Percentiles rank a stretch among this genome's conserved stretches.
Conservation (phyloP, 495 filamentous ascomycete species). For the Terfezia claveryi region DNA sequence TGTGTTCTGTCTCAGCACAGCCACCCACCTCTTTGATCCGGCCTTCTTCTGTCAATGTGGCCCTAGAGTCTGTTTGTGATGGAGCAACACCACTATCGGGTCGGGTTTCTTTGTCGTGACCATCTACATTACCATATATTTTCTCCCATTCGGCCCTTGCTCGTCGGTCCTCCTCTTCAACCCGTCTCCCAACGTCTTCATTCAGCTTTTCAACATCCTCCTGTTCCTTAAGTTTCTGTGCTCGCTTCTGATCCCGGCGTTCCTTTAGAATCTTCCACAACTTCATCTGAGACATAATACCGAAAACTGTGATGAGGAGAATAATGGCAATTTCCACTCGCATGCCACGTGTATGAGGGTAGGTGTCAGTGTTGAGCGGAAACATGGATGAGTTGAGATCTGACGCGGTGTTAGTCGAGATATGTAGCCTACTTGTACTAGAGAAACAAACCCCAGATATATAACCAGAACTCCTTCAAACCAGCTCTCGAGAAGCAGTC, state of each 20-base stretch:
- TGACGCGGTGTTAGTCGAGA: slow-evolving; percentile 11
- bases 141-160: slow-evolving; percentile 66
- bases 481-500: slow-evolving; percentile 82
- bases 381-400: slow-evolving; percentile 60
- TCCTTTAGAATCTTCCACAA: slow-evolving; percentile 76
- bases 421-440: slow-evolving; percentile 5
- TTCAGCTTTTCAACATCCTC: slow-evolving; percentile 46
- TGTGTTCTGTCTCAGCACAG: neutral
- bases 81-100: slow-evolving; percentile 1
- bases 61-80: neutral
- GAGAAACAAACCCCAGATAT: slow-evolving; percentile 51
- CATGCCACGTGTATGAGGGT: slow-evolving; percentile 72
- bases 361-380: slow-evolving; percentile 49
- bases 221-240: slow-evolving; percentile 32
- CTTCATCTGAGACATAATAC: slow-evolving; percentile 63
- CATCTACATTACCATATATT: slow-evolving; percentile 37
- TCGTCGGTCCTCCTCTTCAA: slow-evolving; percentile 43
- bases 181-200: slow-evolving; percentile 37
- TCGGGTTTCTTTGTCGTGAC: slow-evolving; percentile 2
- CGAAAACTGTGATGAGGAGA: slow-evolving; percentile 48
- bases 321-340: slow-evolving; percentile 63
- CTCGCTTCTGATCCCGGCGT: slow-evolving; percentile 38
- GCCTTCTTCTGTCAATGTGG: neutral
- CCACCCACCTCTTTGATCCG: neutral
- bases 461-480: slow-evolving; percentile 88